phyloP scores from a whole-genome alignment of 2,329 filamentous ascomycete genomes.

The Cladosporium sp. region DNA sequence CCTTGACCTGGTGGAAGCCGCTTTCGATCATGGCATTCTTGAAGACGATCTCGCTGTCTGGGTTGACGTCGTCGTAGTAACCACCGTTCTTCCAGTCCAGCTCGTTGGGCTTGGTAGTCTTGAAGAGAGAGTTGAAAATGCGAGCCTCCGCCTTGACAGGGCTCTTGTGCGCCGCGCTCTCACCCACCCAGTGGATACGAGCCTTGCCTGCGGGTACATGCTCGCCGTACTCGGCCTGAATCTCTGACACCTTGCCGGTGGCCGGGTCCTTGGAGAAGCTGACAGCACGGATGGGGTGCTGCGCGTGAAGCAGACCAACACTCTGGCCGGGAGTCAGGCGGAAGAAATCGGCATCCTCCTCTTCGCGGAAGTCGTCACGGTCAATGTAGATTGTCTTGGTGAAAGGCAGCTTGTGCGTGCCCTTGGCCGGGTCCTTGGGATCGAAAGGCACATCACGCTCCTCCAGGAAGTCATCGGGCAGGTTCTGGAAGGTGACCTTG shows the following conservation, averaged over 20 bases:
- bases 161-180: slow-evolving; percentile 57
- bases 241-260: slow-evolving; percentile 60
- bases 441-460: slow-evolving; percentile 72
- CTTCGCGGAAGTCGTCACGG: slow-evolving; percentile 69
- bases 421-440: slow-evolving; percentile 69
- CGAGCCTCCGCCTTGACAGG: slow-evolving; percentile 66
- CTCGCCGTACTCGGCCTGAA: slow-evolving; percentile 66
- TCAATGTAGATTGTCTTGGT: slow-evolving; percentile 83
- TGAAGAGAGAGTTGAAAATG: slow-evolving; percentile 78
- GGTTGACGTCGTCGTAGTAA: slow-evolving; percentile 79
- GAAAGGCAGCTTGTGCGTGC: slow-evolving; percentile 58
- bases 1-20: slow-evolving; percentile 72
- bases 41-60: slow-evolving; percentile 76
- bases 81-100: slow-evolving; percentile 65
- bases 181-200: slow-evolving; percentile 82
- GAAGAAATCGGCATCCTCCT: slow-evolving; percentile 69
- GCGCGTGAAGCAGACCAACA: slow-evolving; percentile 67
- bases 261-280: slow-evolving; percentile 62
- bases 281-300: slow-evolving; percentile 63
- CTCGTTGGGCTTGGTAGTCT: slow-evolving; percentile 73
- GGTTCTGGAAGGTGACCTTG: slow-evolving; percentile 74
- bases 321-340: slow-evolving; percentile 69
- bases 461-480: slow-evolving; percentile 61
- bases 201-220: slow-evolving; percentile 46
- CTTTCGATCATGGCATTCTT: slow-evolving; percentile 73